A percentile compares a stretch with the other conserved stretches of the same genome.
These are phyloP conservation scores for Glutinoglossum americanum DNA, from an alignment of 495 filamentous ascomycete species.

Conservation along the genomic window DNA sequence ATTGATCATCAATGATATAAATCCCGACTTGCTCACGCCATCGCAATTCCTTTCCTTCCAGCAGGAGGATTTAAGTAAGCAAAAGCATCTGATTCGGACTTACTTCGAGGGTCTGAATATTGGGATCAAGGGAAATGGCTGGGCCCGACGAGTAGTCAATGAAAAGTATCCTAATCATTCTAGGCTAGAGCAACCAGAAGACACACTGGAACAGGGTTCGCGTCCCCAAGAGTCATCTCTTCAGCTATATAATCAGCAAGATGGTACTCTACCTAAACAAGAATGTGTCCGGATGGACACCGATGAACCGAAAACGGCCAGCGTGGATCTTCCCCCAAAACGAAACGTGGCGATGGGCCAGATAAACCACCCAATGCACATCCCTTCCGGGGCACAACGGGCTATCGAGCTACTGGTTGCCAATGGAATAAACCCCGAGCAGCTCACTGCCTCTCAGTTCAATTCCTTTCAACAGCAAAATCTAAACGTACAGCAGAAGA, in stretches of 20 bases:
- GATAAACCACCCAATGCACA: slow-evolving; percentile 21
- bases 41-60: slow-evolving; percentile 53
- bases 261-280: too few species aligned
- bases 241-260: too few species aligned
- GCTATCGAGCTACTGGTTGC: slow-evolving; percentile 27
- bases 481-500: slow-evolving; percentile 47
- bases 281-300: too few species aligned
- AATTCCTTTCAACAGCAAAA: slow-evolving; percentile 41
- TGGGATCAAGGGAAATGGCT: neutral
- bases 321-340: too few species aligned
- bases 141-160: neutral
- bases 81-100: neutral
- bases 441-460: slow-evolving; percentile 57
- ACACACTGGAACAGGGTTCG: too few species aligned
- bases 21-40: slow-evolving; percentile 46
- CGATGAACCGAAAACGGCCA: too few species aligned
- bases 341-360: too few species aligned
- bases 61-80: neutral
- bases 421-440: slow-evolving; percentile 52
- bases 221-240: too few species aligned
- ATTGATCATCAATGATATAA: slow-evolving; percentile 55
- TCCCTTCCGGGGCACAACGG: slow-evolving; percentile 9
- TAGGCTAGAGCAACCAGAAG: neutral
- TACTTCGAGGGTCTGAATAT: neutral
- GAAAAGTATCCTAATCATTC: neutral